Evolutionary conservation across 805 yeast genomes (phyloP).

Genomic region (Cyberlindnera amylophila): DNA sequence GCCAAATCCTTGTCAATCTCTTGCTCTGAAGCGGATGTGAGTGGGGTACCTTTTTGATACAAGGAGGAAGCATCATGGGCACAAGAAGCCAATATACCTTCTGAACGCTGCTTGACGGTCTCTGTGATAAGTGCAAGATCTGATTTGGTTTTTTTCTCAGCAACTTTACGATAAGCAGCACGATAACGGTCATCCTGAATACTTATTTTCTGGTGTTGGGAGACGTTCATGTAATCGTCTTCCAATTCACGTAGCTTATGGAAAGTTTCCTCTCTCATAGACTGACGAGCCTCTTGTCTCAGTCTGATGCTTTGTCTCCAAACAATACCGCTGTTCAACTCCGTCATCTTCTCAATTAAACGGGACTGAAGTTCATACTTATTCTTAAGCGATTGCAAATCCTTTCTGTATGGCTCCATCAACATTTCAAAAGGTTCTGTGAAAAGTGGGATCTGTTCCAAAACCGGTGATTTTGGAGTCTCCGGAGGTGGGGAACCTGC

Average conservation of each 20-base stretch:
- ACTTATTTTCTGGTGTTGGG: constrained; percentile 8
- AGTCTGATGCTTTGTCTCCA: constrained; percentile 25
- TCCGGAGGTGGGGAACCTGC: constrained; percentile 18
- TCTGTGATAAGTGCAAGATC: constrained; percentile 14
- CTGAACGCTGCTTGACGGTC: constrained; percentile 8
- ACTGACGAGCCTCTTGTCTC: constrained; percentile 13
- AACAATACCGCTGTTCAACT: constrained; percentile 14
- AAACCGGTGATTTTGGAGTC: constrained; percentile 12
- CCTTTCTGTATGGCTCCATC: constrained; percentile 15
- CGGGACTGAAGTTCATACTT: constrained; percentile 19
- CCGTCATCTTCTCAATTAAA: constrained; percentile 19
- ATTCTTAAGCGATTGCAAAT: constrained; percentile 12
- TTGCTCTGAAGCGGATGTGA: constrained; percentile 10
- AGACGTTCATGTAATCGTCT: constrained; percentile 18
- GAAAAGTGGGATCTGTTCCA: constrained; percentile 20
- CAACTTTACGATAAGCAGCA: constrained; percentile 18
- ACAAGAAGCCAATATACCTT: not conserved
- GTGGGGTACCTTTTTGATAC: constrained; percentile 5
- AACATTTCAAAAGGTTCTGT: constrained; percentile 21
- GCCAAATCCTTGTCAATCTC: constrained; percentile 21
- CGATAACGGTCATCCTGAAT: constrained; percentile 16
- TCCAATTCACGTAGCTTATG: constrained; percentile 7
- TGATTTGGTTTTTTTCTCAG: constrained; percentile 17
- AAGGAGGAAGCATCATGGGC: not conserved
- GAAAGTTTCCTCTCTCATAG: constrained; percentile 3